Conservation (phyloP, 305 asterid species). For the Salvia sclarea region DNA sequence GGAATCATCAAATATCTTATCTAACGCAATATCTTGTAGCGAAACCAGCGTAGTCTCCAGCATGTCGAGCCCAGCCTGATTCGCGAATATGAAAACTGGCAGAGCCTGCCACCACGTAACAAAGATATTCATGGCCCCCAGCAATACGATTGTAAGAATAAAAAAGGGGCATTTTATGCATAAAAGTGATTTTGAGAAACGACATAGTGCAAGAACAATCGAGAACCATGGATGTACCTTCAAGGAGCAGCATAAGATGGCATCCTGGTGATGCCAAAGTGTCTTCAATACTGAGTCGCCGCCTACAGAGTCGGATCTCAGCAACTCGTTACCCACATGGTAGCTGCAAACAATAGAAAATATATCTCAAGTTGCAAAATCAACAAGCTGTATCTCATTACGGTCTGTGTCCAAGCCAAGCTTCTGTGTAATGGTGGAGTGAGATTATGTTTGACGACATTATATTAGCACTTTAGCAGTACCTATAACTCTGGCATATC, state of each 20-base stretch:
- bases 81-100: slow-evolving; percentile 79
- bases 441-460: too few relatives aligned
- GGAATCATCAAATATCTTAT: slow-evolving; percentile 74
- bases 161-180: too few relatives aligned
- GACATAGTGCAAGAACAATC: not conserved
- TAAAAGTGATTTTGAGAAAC: not conserved
- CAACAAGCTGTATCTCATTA: not conserved
- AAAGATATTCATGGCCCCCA: not conserved
- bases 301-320: slow-evolving; percentile 45
- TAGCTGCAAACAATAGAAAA: slow-evolving; percentile 48
- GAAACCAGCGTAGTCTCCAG: slow-evolving; percentile 85
- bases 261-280: slow-evolving; percentile 93
- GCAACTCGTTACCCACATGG: slow-evolving; percentile 69
- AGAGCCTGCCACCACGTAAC: slow-evolving; percentile 47
- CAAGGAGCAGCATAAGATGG: slow-evolving; percentile 85
- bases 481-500: slow-evolving; percentile 94
- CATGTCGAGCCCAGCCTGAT: slow-evolving; percentile 91
- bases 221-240: slow-evolving; percentile 49
- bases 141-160: too few relatives aligned
- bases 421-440: not conserved
- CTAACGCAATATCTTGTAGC: slow-evolving; percentile 75
- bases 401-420: not conserved
- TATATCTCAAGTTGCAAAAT: not conserved
- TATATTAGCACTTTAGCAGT: slow-evolving; percentile 12
- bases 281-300: slow-evolving; percentile 60